Base-by-base conservation (phyloP, 805 yeast genomes). In the Barnettozyma pratensis region DNA sequence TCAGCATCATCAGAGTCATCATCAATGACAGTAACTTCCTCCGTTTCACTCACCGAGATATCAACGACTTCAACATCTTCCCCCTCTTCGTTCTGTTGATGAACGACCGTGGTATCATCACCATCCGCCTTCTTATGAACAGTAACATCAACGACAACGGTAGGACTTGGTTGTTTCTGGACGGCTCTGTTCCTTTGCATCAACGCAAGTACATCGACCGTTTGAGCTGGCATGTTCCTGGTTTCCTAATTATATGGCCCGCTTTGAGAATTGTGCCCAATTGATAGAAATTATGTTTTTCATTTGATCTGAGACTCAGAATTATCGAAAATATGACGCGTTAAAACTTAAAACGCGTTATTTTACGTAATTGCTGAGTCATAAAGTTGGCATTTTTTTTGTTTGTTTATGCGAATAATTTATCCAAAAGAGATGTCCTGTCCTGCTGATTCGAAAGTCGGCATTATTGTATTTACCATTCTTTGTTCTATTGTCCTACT, bases 201-300 rank as follows among this genome's bases (percentile, higher is more conserved):
- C 44, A 47, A 34, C 6, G 46, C 39, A n/a, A 47, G 46, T 3
- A 49, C 44, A 10, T 43, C 49, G 4, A 37, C 26, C 28, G 14
- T 41, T 4, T 25, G 30, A 10, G 36, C 37, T 31, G 34, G 11
- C 34, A 31, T 31, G 34, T 8, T 11, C 11, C 11, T 11, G 11
- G 34, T 31, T 8, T 31, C 11, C 34, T 8, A 31, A 11, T 31
- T 11, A 31, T 11, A 31, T 8, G 8, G 34, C 19, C 19, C 19
- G 19, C 19, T 19, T 19, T 19, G 19, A 19, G 19, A 19, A 19
- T 19, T 2, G 19, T 19, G 19, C 19, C 19, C 19, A 19, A 31
- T 8, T 8, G 34, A 31, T 8, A 31, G 8, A 3, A 8, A 31
- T 31, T 31, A 8, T 31, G 8, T 11, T 8, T 11, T 31, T 31